Percentiles rank a stretch among this genome's conserved stretches.
Evolutionary conservation across 148 eudicot species (phyloP).

Genomic region (Cornus florida): DNA sequence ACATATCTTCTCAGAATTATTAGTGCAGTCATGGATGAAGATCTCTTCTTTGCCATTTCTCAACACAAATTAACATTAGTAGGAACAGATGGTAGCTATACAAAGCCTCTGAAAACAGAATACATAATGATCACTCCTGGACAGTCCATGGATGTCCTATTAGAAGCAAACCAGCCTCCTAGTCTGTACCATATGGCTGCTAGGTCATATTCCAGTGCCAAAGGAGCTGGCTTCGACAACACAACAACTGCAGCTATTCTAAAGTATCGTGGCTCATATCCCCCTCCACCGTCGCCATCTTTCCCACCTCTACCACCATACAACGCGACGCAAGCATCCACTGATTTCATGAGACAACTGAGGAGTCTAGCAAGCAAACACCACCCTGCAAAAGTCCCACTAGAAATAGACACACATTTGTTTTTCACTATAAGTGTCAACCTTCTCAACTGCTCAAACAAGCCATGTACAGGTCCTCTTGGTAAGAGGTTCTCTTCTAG

Average conservation of each 20-base stretch:
- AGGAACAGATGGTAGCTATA: neutral
- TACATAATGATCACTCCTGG: conserved; percentile 1
- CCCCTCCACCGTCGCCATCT: neutral
- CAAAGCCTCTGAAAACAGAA: neutral
- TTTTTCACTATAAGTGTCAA: neutral
- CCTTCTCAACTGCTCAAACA: neutral
- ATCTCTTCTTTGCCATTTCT: neutral
- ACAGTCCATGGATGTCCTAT: neutral
- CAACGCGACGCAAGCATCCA: neutral
- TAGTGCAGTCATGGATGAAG: neutral
- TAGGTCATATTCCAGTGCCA: neutral
- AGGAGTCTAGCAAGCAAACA: neutral
- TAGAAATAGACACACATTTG: neutral
- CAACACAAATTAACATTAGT: neutral
- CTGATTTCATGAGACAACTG: neutral
- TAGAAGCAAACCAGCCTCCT: neutral
- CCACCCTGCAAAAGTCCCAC: neutral
- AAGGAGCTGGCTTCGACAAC: neutral
- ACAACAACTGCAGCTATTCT: neutral
- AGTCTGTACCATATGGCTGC: neutral
- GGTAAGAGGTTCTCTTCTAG: neutral
- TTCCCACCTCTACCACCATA: neutral
- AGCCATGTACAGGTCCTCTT: neutral
- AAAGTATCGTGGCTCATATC: neutral
- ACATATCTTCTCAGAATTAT: neutral